Conservation (phyloP, 1,284 basidiomycete species). For the Ustilago xerochloae region DNA sequence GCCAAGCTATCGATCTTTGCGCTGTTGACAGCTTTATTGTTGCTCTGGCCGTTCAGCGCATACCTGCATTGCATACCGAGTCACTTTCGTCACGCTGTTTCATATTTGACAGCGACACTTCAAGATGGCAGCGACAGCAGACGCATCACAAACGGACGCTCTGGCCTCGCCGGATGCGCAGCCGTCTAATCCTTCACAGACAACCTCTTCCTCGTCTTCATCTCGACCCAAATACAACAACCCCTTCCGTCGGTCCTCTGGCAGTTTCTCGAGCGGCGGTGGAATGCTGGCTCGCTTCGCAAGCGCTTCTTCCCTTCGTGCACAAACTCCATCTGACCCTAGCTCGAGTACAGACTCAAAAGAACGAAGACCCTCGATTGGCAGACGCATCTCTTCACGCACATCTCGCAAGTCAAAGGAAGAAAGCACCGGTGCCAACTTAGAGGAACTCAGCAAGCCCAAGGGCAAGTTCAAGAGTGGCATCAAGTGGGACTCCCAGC, state of each 20-base stretch:
- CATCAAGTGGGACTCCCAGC: constrained; percentile 42
- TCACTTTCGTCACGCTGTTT: too few species aligned
- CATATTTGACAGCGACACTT: too few species aligned
- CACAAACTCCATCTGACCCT: not conserved
- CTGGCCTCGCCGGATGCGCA: constrained; percentile 20
- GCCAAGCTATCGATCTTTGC: too few species aligned
- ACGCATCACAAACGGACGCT: not conserved
- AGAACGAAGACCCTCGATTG: constrained; percentile 25
- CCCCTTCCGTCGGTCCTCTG: constrained; percentile 27
- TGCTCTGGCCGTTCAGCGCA: too few species aligned
- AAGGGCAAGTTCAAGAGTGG: constrained; percentile 56
- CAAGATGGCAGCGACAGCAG: constrained; percentile 16
- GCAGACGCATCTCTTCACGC: constrained; percentile 26
- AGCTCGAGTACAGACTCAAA: not conserved
- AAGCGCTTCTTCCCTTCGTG: constrained; percentile 18
- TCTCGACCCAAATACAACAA: constrained; percentile 20
- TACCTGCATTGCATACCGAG: too few species aligned
- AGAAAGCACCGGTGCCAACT: constrained; percentile 20
- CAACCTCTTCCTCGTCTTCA: constrained; percentile 2
- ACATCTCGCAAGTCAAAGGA: constrained; percentile 25
- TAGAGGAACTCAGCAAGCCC: constrained; percentile 46
- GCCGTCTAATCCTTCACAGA: constrained; percentile 16
- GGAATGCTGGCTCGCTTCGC: constrained; percentile 23
- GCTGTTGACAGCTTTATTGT: too few species aligned
- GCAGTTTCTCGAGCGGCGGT: constrained; percentile 12